Conservation (phyloP, 352 stramenopile genomes). For the Pythium aristosporum region DNA sequence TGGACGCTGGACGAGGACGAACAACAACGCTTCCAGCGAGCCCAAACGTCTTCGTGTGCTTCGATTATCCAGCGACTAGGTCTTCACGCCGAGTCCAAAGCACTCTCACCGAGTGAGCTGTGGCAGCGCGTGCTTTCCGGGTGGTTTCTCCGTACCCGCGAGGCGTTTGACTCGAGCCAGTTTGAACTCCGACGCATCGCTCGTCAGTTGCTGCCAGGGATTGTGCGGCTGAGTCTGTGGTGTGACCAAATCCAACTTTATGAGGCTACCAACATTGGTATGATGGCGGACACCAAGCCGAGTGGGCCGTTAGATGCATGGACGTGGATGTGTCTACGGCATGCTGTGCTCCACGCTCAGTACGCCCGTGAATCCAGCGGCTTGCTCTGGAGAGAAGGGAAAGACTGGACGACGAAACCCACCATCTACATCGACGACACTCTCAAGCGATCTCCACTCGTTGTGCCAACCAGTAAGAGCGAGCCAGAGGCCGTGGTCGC, state of each 20-base stretch:
- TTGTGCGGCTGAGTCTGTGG: conserved; percentile 60
- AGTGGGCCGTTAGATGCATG: neutral
- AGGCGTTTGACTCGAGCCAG: conserved; percentile 48
- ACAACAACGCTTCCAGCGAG: neutral
- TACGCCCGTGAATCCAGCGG: neutral
- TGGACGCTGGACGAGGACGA: conserved; percentile 40
- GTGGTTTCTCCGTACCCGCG: conserved; percentile 41
- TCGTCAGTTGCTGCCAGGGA: conserved; percentile 48
- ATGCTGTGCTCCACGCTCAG: conserved; percentile 8
- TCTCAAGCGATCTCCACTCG: neutral
- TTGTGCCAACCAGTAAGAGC: neutral
- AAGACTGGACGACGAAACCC: neutral
- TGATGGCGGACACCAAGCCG: neutral
- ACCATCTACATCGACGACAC: neutral
- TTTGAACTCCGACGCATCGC: conserved; percentile 73
- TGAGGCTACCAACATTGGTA: neutral
- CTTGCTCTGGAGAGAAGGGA: neutral
- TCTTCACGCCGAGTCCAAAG: neutral
- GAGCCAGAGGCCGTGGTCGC: conserved; percentile 14
- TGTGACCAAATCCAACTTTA: conserved; percentile 35
- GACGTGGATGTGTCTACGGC: conserved; percentile 15
- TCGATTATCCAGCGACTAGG: conserved; percentile 16
- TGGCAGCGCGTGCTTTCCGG: conserved; percentile 38
- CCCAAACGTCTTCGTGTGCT: neutral
- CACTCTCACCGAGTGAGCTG: conserved; percentile 16